Evolutionary conservation across 2,329 filamentous ascomycete genomes (phyloP).

Genomic region (Colletotrichum lini): DNA sequence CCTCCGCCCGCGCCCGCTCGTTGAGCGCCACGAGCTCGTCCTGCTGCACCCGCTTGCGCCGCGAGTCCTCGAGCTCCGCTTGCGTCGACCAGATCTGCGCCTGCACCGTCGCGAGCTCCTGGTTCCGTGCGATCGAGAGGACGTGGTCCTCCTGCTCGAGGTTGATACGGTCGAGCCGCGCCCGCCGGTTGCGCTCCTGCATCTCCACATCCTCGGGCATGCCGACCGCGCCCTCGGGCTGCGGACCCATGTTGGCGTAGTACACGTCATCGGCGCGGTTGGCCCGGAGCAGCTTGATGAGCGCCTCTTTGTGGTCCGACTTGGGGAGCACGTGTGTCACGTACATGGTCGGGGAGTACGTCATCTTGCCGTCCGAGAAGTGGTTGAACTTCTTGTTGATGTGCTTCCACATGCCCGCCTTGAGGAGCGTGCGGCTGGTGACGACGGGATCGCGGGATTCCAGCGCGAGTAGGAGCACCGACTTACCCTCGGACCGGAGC

Average conservation of each 20-base stretch:
- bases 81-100: constrained; percentile 64
- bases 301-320: constrained; percentile 56
- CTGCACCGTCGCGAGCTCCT: constrained; percentile 67
- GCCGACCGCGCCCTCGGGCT: constrained; percentile 67
- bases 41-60: constrained; percentile 60
- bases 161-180: constrained; percentile 60
- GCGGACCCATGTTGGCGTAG: constrained; percentile 67
- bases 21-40: constrained; percentile 62
- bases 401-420: constrained; percentile 75
- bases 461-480: constrained; percentile 72
- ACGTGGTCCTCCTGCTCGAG: constrained; percentile 65
- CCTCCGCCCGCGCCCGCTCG: constrained; percentile 63
- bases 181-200: constrained; percentile 65
- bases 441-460: constrained; percentile 68
- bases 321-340: constrained; percentile 62
- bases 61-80: constrained; percentile 66
- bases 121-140: constrained; percentile 62
- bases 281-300: constrained; percentile 64
- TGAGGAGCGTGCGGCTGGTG: constrained; percentile 71
- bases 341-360: constrained; percentile 77
- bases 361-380: constrained; percentile 66
- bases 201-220: constrained; percentile 65
- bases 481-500: constrained; percentile 70
- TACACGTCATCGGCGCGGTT: constrained; percentile 69
- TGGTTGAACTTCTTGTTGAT: constrained; percentile 73